phyloP scores from a whole-genome alignment of 2,329 filamentous ascomycete species.

The Clarireedia paspali region DNA sequence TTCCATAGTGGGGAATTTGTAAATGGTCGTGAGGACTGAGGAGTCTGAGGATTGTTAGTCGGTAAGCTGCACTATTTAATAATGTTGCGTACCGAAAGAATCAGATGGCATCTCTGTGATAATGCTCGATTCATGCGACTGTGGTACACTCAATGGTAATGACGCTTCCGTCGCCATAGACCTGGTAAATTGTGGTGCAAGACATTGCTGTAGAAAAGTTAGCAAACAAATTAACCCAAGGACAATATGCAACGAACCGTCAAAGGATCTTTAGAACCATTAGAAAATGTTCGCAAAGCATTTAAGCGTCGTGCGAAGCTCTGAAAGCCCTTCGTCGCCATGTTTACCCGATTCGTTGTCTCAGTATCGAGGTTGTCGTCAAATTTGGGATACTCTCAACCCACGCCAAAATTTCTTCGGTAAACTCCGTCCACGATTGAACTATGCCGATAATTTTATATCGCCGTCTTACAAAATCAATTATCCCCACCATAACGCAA shows the following conservation, averaged over 20 bases:
- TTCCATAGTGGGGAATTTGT: conserved; percentile 84
- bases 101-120: conserved; percentile 3
- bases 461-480: conserved; percentile 7
- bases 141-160: conserved; percentile 19
- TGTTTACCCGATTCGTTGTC: conserved; percentile 16
- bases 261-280: conserved; percentile 31
- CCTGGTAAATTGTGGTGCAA: conserved; percentile 33
- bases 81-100: conserved; percentile 1
- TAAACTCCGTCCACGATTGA: conserved; percentile 12
- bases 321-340: conserved; percentile 29
- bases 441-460: conserved; percentile 20
- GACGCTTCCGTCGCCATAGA: conserved; percentile 42
- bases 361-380: conserved; percentile 12
- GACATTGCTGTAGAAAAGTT: conserved; percentile 36
- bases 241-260: conserved; percentile 26
- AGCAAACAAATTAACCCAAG: neutral
- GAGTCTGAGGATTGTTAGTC: conserved; percentile 34
- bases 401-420: conserved; percentile 21
- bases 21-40: conserved; percentile 75
- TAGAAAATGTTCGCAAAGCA: conserved; percentile 18
- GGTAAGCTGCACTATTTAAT: neutral
- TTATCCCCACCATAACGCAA: conserved; percentile 27
- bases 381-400: conserved; percentile 12
- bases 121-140: conserved; percentile 10
- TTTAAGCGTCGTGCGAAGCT: conserved; percentile 24